Evolutionary conservation across 495 filamentous ascomycete species (phyloP), one percentile per base, ranked within the genome.

Genomic region (Amniculicola lignicola): DNA sequence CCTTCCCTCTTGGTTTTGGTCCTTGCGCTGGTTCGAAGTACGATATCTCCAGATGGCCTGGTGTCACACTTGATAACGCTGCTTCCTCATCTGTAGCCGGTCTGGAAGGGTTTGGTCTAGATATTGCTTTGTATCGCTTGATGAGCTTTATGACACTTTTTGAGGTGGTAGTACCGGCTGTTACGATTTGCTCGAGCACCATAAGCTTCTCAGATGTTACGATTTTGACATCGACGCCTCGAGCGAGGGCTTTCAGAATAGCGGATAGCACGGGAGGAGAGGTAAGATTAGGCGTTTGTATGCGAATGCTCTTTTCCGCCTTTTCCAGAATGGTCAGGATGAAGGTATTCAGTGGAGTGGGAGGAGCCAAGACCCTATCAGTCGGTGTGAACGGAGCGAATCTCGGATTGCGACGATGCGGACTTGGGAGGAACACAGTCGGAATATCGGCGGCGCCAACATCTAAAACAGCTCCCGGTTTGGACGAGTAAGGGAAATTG

Each of bases 211-310:
- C 70, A 61, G 77, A 82, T 1, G 85, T 88, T 15, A 88, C 70
- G 42, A 89, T 74, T 9, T 69, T 68, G 16, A 90, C 76, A 28
- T 82, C 63, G 16, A 89, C 77, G 2, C 85, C 83, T 1, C 85
- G 74, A 0, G 55, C 38, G 0, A 79, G 59, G 0, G 77, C 74
- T 0, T 69, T 69, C 29, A 85, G 54, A 10, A 88, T 61, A 10
- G 78, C 77, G 3, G 71, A 62, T 0, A 86, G 66, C 14, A 86
- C 76, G 0, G 82, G 75, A 21, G 69, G 59, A 10, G 76, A 81
- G 2, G 85, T 90, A 2, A 89, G 59, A 50, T 90, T 90, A 0
- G 87, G 87, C 1, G 85, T 87, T 59, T 88, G 83, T 14, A 89
- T 70, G 57, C 79, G 82, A 44, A 90, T 80, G 3, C 65, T 72